These are phyloP conservation scores for Xylariaceae sp. DNA, from an alignment of 2,329 filamentous ascomycete genomes.

Conservation along the genomic window DNA sequence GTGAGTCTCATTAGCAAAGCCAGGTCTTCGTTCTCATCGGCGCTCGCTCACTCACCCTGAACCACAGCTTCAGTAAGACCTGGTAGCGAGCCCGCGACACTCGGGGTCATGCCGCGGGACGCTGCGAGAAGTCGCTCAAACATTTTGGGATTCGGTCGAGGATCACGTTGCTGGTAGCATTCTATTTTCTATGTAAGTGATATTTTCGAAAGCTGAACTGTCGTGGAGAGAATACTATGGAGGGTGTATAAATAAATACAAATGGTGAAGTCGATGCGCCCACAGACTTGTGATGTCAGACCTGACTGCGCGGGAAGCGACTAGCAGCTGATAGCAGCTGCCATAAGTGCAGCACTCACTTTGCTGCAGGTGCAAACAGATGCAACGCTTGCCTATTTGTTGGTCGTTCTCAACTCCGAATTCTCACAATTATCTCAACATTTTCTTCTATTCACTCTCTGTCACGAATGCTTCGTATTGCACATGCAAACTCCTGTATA, in stretches of 20 bases:
- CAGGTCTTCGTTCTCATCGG: background rate
- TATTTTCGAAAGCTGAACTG: background rate
- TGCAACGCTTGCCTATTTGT: background rate
- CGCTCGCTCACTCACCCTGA: constrained; percentile 6
- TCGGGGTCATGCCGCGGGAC: background rate
- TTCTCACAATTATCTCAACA: no score
- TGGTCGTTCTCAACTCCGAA: no score
- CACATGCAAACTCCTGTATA: no score
- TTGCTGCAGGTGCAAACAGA: background rate
- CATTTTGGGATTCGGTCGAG: constrained; percentile 7
- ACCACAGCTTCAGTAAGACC: constrained; percentile 11
- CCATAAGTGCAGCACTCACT: background rate
- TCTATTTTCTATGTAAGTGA: background rate
- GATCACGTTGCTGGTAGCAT: background rate
- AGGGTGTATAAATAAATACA: background rate
- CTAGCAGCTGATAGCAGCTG: background rate
- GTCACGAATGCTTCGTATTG: no score
- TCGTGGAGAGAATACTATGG: background rate
- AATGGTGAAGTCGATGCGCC: background rate
- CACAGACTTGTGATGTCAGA: background rate
- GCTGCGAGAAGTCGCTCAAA: constrained; percentile 15
- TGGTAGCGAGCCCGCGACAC: constrained; percentile 4
- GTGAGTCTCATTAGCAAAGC: constrained; percentile 7
- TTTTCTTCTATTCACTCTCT: no score
- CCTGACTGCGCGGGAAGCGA: background rate